A percentile compares a stretch with the other conserved stretches of the same genome.
Evolutionary conservation across 169 alveolate genomes (phyloP).

Genomic region (Hammondia hammondi): DNA sequence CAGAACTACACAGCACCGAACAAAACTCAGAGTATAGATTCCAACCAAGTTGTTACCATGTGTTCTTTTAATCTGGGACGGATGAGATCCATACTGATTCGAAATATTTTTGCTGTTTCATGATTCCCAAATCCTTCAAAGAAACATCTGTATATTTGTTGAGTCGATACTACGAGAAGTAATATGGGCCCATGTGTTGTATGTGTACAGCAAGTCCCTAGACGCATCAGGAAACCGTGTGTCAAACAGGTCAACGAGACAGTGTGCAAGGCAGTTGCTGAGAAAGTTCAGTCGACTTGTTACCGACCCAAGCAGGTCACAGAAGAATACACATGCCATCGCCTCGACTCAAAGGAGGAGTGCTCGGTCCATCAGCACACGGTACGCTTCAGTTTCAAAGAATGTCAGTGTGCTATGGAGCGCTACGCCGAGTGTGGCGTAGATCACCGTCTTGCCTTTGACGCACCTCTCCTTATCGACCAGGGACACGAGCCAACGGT

Average conservation of each 20-base stretch:
- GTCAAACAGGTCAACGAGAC: slow-evolving; percentile 4
- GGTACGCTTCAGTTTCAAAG: background rate
- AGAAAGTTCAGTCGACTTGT: slow-evolving; percentile 18
- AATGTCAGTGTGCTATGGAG: background rate
- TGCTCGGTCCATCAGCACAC: slow-evolving; percentile 18
- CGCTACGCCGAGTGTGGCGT: too few relatives aligned
- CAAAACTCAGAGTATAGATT: too few relatives aligned
- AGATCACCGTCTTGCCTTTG: too few relatives aligned
- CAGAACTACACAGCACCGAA: too few relatives aligned
- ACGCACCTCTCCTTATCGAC: too few relatives aligned
- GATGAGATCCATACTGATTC: too few relatives aligned
- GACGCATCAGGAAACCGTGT: background rate
- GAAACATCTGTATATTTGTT: too few relatives aligned
- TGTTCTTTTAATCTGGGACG: too few relatives aligned
- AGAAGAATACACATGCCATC: slow-evolving; percentile 41
- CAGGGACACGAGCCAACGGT: too few relatives aligned
- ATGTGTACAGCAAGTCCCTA: slow-evolving; percentile 14
- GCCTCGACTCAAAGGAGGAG: slow-evolving; percentile 22
- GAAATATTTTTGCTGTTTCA: too few relatives aligned
- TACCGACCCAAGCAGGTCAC: slow-evolving; percentile 44
- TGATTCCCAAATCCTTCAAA: too few relatives aligned
- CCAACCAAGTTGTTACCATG: too few relatives aligned
- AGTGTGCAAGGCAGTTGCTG: slow-evolving; percentile 38
- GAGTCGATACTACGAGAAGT: background rate
- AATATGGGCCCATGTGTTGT: background rate